phyloP scores from a whole-genome alignment of 179 eudicot genomes.

The Spinacia oleracea region DNA sequence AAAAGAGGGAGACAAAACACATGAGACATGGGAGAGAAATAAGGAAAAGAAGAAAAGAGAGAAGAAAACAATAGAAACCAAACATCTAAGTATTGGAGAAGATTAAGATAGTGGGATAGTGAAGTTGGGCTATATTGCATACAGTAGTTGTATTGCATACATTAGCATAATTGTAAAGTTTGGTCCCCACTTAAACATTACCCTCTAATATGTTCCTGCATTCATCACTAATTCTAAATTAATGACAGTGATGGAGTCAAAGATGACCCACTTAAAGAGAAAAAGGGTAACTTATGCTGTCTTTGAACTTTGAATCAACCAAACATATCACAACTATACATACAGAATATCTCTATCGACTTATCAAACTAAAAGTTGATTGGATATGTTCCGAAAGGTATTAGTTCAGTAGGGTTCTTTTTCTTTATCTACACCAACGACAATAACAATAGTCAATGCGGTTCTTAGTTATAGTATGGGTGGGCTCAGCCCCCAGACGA shows the following conservation, averaged over 20 bases:
- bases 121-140: slow-evolving; percentile 7
- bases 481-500: no score
- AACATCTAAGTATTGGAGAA: slow-evolving; percentile 22
- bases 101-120: slow-evolving; percentile 23
- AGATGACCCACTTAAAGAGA: slow-evolving; percentile 23
- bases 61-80: slow-evolving; percentile 20
- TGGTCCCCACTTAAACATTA: slow-evolving; percentile 28
- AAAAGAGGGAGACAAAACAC: slow-evolving; percentile 25
- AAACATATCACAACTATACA: background rate
- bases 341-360: background rate
- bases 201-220: slow-evolving; percentile 15
- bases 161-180: slow-evolving; percentile 16
- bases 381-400: no score
- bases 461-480: no score
- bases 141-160: no score
- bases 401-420: no score
- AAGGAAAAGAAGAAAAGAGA: slow-evolving; percentile 28
- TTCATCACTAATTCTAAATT: slow-evolving; percentile 14
- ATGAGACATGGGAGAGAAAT: slow-evolving; percentile 34
- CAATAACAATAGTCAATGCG: no score
- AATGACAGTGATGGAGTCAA: slow-evolving; percentile 7
- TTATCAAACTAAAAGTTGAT: no score
- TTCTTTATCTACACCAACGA: no score
- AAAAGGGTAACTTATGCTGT: slow-evolving; percentile 28
- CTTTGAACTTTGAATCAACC: slow-evolving; percentile 34